These are phyloP conservation scores for Amauroascus niger DNA, from an alignment of 2,329 filamentous ascomycete genomes.

Conservation along the genomic window DNA sequence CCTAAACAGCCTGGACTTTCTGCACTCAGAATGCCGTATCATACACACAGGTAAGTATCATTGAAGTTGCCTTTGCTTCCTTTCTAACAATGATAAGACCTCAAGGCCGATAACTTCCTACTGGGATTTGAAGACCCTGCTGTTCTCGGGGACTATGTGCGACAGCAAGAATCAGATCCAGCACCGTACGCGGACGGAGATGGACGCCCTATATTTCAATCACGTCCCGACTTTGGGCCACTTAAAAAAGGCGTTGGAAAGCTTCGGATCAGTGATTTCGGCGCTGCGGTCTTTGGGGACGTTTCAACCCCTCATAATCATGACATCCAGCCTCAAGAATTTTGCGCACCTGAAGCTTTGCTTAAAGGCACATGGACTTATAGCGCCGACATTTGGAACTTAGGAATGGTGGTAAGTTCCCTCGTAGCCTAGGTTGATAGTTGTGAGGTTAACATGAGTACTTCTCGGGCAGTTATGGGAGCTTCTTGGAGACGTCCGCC, in stretches of 20 bases:
- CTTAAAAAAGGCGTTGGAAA: background rate
- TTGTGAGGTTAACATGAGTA: background rate
- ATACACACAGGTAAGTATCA: constrained; percentile 34
- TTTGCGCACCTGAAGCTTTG: constrained; percentile 7
- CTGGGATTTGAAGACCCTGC: constrained; percentile 24
- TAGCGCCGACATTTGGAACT: constrained; percentile 8
- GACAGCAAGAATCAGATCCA: background rate
- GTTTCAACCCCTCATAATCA: constrained; percentile 16
- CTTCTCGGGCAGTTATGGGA: constrained; percentile 16
- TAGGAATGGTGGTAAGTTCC: constrained; percentile 11
- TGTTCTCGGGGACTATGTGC: constrained; percentile 14
- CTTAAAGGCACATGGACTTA: constrained; percentile 7
- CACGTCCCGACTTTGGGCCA: constrained; percentile 6
- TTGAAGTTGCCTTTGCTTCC: background rate
- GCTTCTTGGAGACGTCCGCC: constrained; percentile 11
- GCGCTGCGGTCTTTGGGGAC: constrained; percentile 2
- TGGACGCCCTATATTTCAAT: constrained; percentile 4
- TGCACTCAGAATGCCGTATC: constrained; percentile 36
- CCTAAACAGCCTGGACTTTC: constrained; percentile 34
- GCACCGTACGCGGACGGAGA: background rate
- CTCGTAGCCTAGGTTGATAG: background rate
- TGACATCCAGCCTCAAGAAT: constrained; percentile 13
- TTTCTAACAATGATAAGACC: constrained; percentile 21
- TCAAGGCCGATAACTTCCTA: constrained; percentile 38
- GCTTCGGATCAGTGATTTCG: background rate